These are phyloP conservation scores for Fusarium graminum DNA, from an alignment of 2,329 filamentous ascomycete genomes.

Conservation along the genomic window DNA sequence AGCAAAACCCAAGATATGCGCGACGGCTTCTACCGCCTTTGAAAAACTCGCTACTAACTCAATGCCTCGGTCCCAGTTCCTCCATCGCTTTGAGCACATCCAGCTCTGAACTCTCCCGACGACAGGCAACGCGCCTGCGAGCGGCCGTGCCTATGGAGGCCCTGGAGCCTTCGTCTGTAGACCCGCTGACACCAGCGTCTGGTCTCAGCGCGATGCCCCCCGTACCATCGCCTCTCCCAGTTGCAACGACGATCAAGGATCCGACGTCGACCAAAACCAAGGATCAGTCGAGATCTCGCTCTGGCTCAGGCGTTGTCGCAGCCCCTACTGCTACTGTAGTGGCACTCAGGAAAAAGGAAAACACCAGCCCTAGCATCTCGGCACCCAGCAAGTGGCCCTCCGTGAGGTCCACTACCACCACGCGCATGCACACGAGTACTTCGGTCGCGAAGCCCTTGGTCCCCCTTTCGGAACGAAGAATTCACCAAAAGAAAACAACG, in stretches of 20 bases:
- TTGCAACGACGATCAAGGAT: constrained; percentile 45
- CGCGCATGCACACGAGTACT: constrained; percentile 43
- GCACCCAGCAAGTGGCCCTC: constrained; percentile 43
- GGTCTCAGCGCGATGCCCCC: constrained; percentile 48
- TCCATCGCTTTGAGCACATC: constrained; percentile 47
- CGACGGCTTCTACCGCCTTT: constrained; percentile 21
- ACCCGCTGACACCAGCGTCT: constrained; percentile 48
- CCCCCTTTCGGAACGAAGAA: constrained; percentile 62
- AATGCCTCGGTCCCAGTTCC: constrained; percentile 45
- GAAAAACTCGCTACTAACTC: constrained; percentile 42
- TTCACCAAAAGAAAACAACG: constrained; percentile 56
- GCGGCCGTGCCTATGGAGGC: constrained; percentile 49
- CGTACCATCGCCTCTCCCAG: constrained; percentile 38
- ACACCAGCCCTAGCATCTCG: constrained; percentile 29
- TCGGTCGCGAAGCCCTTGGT: constrained; percentile 56
- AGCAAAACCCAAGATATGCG: constrained; percentile 36
- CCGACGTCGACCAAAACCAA: constrained; percentile 38
- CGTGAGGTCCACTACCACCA: constrained; percentile 38
- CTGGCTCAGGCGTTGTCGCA: constrained; percentile 38
- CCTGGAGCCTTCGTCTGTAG: constrained; percentile 45
- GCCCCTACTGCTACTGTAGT: constrained; percentile 17
- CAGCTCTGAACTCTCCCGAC: constrained; percentile 46
- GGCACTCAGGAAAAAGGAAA: constrained; percentile 36
- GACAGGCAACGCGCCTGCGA: constrained; percentile 38
- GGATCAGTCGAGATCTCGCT: constrained; percentile 29